phyloP scores from a whole-genome alignment of 148 eudicot genomes.

The Salicornia ramosissima region DNA sequence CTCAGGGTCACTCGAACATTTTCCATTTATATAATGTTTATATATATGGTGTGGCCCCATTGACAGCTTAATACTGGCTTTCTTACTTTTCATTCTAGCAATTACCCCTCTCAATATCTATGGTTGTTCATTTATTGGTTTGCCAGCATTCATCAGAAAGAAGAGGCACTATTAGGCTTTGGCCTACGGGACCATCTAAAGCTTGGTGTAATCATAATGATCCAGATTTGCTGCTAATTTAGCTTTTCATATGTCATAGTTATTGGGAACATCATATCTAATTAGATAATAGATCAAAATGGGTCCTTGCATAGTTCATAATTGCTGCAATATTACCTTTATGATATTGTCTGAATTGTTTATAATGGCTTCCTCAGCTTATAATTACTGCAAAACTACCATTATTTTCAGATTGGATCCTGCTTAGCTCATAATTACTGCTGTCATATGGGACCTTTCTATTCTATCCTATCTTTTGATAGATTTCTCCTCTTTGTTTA shows the following conservation, averaged over 20 bases:
- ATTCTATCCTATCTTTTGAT: background rate
- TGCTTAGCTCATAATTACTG: conserved; percentile 6
- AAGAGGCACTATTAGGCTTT: background rate
- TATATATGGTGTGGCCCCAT: too few relatives aligned
- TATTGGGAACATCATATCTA: conserved; percentile 6
- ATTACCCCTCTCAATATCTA: too few relatives aligned
- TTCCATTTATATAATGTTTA: too few relatives aligned
- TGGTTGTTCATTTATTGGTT: background rate
- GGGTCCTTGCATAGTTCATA: conserved; percentile 10
- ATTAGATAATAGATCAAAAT: background rate
- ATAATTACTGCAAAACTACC: conserved; percentile 4
- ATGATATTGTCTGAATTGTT: conserved; percentile 5
- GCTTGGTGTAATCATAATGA: conserved; percentile 4
- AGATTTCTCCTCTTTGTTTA: background rate
- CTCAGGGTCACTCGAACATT: too few relatives aligned
- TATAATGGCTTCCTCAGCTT: background rate
- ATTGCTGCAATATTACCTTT: conserved; percentile 5
- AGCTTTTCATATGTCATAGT: conserved; percentile 1
- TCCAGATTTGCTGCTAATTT: conserved; percentile 6
- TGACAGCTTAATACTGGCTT: too few relatives aligned
- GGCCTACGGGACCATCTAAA: conserved; percentile 7
- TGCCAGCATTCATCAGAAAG: background rate
- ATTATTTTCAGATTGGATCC: background rate
- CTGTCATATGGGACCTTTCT: background rate
- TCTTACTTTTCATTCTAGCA: too few relatives aligned